Base-by-base conservation (phyloP, 768 basidiomycete species). In the Pulveroboletus frians region DNA sequence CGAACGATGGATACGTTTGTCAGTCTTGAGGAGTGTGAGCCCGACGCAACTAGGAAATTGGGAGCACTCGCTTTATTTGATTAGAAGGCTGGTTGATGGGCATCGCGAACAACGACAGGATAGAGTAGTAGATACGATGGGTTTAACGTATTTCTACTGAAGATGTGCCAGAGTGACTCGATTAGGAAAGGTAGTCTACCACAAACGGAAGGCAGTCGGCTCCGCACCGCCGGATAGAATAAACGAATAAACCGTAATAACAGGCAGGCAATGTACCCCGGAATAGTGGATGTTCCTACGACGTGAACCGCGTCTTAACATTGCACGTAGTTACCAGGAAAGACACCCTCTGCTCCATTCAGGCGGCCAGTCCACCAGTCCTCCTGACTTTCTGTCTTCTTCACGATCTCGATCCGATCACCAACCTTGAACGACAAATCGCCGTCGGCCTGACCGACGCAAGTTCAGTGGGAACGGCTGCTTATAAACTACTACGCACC, bases 341-440 rank as follows among this genome's bases (percentile, higher is more conserved):
- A 97, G 14, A 93, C 87, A 8, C 94, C 94, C 64, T 90, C 81
- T 53, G 67, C 65, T 7, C 92, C 92, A 55, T 90, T 83, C 57
- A 95, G 46, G 60, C 80, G 77, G 7, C 95, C 94, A 23, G 93
- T 96, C 95, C 95, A 98, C 94, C 94, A 97, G 63, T 98, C 94
- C 64, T 98, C 91, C 23, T 84, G 64, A 60, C 83, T 93, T 7
- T 78, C 79, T 15, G 85, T 84, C 68, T 80, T 80, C 68, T 93
- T 85, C 31, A 96, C 77, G 46, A 98, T 73, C 70, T 95, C 92
- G 66, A 98, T 97, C 56, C 78, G 75, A 68, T 97, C 94, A 14
- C 95, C 95, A 14, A 82, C 80, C 53, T 75, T 81, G 73, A 98
- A 98, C 1, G 85, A 86, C 48, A 98, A 71, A 68, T 98, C 95